A percentile compares a stretch with the other conserved stretches of the same genome.
phyloP scores from a whole-genome alignment of 108 stramenopile genomes.

The Conticribra guillardii region DNA sequence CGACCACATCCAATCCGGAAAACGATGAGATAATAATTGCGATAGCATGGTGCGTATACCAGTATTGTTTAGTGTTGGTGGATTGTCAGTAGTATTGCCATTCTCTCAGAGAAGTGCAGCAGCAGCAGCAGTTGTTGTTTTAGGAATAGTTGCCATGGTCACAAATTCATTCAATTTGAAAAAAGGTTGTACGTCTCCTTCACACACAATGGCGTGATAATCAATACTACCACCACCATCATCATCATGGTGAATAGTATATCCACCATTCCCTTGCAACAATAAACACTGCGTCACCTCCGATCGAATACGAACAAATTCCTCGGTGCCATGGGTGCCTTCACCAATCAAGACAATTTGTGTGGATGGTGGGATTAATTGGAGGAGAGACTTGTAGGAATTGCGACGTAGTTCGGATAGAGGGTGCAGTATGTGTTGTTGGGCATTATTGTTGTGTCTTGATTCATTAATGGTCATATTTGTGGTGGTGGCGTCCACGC shows the following conservation, averaged over 20 bases:
- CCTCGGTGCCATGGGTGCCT: conserved; percentile 21
- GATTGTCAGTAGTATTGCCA: too few relatives aligned
- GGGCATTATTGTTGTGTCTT: too few relatives aligned
- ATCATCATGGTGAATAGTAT: neutral
- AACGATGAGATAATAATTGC: neutral
- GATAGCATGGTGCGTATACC: neutral
- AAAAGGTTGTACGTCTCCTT: conserved; percentile 16
- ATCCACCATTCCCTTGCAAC: too few relatives aligned
- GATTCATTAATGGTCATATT: too few relatives aligned
- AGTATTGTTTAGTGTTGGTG: too few relatives aligned
- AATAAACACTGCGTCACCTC: conserved; percentile 11
- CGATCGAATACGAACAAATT: conserved; percentile 14
- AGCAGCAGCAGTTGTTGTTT: neutral
- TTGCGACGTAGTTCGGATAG: neutral
- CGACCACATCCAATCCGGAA: conserved; percentile 29
- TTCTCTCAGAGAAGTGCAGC: too few relatives aligned
- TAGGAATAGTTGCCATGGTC: neutral
- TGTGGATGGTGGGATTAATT: neutral
- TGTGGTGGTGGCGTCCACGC: too few relatives aligned
- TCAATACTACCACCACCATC: neutral
- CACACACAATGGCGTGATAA: conserved; percentile 14
- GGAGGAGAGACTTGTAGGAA: neutral
- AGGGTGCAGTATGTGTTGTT: too few relatives aligned
- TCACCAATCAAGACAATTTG: conserved; percentile 28
- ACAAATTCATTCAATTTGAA: conserved; percentile 3